These are phyloP conservation scores for Exophiala phaeomuriformis DNA, from an alignment of 2,329 filamentous ascomycete species.

Conservation along the genomic window DNA sequence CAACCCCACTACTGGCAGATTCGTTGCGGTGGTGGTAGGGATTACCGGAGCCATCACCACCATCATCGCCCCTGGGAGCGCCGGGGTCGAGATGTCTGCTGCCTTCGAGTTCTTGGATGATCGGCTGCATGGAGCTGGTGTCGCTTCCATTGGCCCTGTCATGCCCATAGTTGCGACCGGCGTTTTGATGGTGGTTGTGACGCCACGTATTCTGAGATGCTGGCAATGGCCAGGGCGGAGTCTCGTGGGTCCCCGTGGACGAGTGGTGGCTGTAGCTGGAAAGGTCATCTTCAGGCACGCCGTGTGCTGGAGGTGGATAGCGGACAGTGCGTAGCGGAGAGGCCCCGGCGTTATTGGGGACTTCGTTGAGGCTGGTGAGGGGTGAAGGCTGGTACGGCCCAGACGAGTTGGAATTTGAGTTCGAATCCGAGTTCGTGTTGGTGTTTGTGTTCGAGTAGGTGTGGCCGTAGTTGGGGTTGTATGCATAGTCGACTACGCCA, in stretches of 20 bases:
- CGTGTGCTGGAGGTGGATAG: slow-evolving; percentile 1
- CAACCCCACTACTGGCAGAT: slow-evolving; percentile 12
- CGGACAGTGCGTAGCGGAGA: slow-evolving; percentile 11
- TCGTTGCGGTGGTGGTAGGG: slow-evolving; percentile 16
- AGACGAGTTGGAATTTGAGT: slow-evolving; percentile 11
- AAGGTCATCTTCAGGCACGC: slow-evolving; percentile 9
- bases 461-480: slow-evolving; percentile 19
- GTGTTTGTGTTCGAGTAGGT: slow-evolving; percentile 14
- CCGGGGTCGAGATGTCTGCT: neutral
- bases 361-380: slow-evolving; percentile 3
- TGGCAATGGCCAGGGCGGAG: slow-evolving; percentile 17
- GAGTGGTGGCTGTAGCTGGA: slow-evolving; percentile 6
- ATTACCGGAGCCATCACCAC: neutral
- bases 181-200: neutral
- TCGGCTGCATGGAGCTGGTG: slow-evolving; percentile 16
- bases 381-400: slow-evolving; percentile 8
- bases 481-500: slow-evolving; percentile 18
- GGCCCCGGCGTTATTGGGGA: neutral
- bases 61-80: neutral
- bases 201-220: slow-evolving; percentile 13
- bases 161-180: neutral
- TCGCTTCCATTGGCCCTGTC: slow-evolving; percentile 6
- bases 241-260: slow-evolving; percentile 10
- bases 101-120: slow-evolving; percentile 12
- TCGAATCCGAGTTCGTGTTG: slow-evolving; percentile 8